Evolutionary conservation across 2,329 filamentous ascomycete genomes (phyloP).

Genomic region (Penicillium janthinellum): DNA sequence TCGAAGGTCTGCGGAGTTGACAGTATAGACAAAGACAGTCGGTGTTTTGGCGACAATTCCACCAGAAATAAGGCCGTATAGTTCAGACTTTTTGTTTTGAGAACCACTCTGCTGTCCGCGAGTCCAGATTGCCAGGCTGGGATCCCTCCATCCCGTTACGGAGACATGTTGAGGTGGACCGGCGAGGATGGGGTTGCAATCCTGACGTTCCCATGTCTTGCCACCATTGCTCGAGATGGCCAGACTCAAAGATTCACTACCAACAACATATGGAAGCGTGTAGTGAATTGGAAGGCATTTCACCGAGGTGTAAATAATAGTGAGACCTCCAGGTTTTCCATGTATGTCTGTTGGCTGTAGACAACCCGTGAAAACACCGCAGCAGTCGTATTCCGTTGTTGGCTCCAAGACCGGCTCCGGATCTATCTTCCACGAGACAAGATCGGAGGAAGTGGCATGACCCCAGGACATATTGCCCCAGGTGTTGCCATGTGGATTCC

Average conservation of each 20-base stretch:
- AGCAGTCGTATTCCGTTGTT: conserved; percentile 39
- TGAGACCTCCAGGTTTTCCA: conserved; percentile 32
- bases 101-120: conserved; percentile 6
- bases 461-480: conserved; percentile 50
- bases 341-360: conserved; percentile 33
- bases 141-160: conserved; percentile 49
- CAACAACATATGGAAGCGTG: conserved; percentile 39
- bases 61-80: conserved; percentile 55
- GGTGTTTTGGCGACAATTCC: conserved; percentile 48
- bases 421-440: conserved; percentile 42
- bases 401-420: conserved; percentile 36
- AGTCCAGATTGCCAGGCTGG: conserved; percentile 34
- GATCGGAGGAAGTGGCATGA: conserved; percentile 40
- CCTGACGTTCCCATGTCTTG: conserved; percentile 38
- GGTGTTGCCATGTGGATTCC: conserved; percentile 45
- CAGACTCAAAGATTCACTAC: conserved; percentile 43
- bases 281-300: conserved; percentile 44
- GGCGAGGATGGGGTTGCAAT: conserved; percentile 42
- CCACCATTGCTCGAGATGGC: conserved; percentile 44
- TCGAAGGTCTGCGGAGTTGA: conserved; percentile 43
- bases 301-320: conserved; percentile 46
- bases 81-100: conserved; percentile 13
- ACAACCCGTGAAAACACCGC: conserved; percentile 48
- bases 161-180: conserved; percentile 36
- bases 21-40: conserved; percentile 51